These are phyloP conservation scores for Pelargonium fulgidum DNA, from an alignment of 441 rosid species.

Conservation along the genomic window DNA sequence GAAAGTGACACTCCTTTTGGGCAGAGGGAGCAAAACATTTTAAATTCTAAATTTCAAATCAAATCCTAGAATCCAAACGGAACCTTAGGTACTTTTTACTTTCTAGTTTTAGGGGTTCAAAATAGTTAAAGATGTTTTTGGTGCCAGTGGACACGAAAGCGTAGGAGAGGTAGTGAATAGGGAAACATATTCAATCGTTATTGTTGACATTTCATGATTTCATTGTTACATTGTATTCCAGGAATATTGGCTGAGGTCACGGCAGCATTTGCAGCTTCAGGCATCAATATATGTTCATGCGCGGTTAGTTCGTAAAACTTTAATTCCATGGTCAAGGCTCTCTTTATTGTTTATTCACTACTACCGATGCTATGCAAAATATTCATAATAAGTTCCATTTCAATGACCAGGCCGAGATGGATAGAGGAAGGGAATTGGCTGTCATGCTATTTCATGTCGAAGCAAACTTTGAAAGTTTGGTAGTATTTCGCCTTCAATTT, in stretches of 20 bases:
- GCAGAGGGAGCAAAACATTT: too few species aligned
- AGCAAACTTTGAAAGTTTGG: conserved; percentile 67
- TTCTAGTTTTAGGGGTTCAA: background rate
- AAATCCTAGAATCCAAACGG: too few species aligned
- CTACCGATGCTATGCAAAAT: background rate
- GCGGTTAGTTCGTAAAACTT: conserved; percentile 54
- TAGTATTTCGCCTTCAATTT: conserved; percentile 22
- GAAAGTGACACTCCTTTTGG: too few species aligned
- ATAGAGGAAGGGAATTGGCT: conserved; percentile 83
- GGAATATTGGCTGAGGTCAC: conserved; percentile 90
- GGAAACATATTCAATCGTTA: too few species aligned
- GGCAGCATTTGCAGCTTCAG: conserved; percentile 60
- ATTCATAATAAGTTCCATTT: conserved; percentile 12
- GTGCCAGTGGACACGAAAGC: too few species aligned
- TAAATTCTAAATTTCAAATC: too few species aligned
- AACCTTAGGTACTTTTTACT: too few species aligned
- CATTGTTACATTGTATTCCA: conserved; percentile 23
- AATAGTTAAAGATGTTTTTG: background rate
- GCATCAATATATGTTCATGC: conserved; percentile 70
- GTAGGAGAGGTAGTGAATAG: too few species aligned
- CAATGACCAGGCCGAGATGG: conserved; percentile 67
- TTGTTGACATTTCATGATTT: background rate
- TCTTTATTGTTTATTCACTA: background rate
- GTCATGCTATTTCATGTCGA: conserved; percentile 87
- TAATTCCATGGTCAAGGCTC: background rate